These are phyloP conservation scores for Rhodomyrtus psidioides DNA, from an alignment of 441 rosid genomes.

Conservation along the genomic window DNA sequence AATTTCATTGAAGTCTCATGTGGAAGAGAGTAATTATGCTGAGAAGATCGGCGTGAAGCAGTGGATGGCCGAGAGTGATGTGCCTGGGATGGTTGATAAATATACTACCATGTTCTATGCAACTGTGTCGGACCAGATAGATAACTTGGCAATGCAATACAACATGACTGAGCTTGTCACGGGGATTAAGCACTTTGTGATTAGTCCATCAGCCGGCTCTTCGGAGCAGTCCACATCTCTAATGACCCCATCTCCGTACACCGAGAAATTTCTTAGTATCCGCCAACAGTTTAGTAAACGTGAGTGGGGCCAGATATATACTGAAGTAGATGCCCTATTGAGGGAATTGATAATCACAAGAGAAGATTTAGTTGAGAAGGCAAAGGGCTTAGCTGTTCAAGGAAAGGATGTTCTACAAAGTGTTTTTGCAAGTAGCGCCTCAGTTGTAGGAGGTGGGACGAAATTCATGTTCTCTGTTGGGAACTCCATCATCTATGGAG, in stretches of 20 bases:
- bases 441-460: conserved; percentile 66
- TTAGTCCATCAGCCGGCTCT: conserved; percentile 33
- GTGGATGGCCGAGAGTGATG: conserved; percentile 97
- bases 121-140: conserved; percentile 78
- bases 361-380: conserved; percentile 79
- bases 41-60: conserved; percentile 77
- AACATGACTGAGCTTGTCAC: conserved; percentile 85
- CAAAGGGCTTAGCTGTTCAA: conserved; percentile 70
- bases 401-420: conserved; percentile 75
- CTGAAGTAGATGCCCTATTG: conserved; percentile 65
- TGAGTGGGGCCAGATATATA: conserved; percentile 78
- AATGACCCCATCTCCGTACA: conserved; percentile 57
- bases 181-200: conserved; percentile 78
- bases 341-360: conserved; percentile 69
- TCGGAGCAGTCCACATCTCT: conserved; percentile 42
- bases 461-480: conserved; percentile 59
- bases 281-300: conserved; percentile 40
- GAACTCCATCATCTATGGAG: conserved; percentile 66
- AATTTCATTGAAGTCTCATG: conserved; percentile 70
- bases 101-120: conserved; percentile 65
- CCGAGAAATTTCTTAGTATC: conserved; percentile 65
- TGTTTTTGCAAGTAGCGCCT: conserved; percentile 61
- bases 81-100: conserved; percentile 78
- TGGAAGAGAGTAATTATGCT: conserved; percentile 81
- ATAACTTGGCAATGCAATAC: conserved; percentile 83